phyloP scores from a whole-genome alignment of 2,329 filamentous ascomycete species.

The Hymenoscyphus salicellus region DNA sequence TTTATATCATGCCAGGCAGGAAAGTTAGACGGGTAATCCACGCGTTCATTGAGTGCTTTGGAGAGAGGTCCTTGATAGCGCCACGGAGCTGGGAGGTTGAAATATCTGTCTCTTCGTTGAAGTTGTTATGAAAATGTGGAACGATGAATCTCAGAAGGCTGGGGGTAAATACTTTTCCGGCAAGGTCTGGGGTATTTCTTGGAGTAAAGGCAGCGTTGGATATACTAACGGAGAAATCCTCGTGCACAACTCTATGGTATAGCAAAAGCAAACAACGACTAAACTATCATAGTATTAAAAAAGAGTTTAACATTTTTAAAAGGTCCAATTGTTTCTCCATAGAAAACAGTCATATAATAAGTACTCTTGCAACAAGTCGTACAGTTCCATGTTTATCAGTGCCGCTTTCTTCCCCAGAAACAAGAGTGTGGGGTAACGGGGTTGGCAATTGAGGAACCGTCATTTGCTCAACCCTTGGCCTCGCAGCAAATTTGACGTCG shows the following conservation, averaged over 20 bases:
- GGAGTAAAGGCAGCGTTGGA: background rate
- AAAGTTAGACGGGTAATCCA: too few relatives aligned
- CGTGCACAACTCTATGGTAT: too few relatives aligned
- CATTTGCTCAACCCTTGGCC: background rate
- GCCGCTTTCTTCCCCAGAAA: background rate
- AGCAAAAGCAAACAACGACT: too few relatives aligned
- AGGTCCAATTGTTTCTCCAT: too few relatives aligned
- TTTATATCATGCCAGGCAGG: conserved; percentile 1
- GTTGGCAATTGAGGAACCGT: background rate
- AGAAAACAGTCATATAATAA: too few relatives aligned
- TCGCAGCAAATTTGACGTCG: background rate
- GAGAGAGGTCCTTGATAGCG: background rate
- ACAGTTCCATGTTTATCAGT: background rate
- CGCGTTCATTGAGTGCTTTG: background rate
- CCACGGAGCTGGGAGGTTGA: background rate
- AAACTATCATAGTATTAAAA: too few relatives aligned
- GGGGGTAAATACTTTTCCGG: background rate
- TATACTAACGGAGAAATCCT: background rate
- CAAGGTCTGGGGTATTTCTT: background rate
- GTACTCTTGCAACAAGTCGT: too few relatives aligned
- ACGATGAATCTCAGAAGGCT: background rate
- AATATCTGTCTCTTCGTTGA: background rate
- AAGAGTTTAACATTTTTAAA: too few relatives aligned
- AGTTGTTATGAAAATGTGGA: background rate
- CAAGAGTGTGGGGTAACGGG: background rate